phyloP scores from a whole-genome alignment of 257 asterid genomes.

The Avicennia marina region DNA sequence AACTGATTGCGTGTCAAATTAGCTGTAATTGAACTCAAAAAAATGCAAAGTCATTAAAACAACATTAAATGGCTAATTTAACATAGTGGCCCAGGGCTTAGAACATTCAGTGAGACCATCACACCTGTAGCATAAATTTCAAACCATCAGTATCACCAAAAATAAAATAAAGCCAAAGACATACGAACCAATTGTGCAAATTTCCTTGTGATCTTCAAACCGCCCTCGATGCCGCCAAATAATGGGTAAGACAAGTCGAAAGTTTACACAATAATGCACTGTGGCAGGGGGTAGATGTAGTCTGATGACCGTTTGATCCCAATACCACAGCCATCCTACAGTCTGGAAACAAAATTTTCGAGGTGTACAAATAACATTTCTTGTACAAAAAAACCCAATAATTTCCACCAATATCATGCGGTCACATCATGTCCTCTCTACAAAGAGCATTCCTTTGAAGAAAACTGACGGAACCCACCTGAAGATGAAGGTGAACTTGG shows the following conservation, averaged over 20 bases:
- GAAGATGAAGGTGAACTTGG: slow-evolving; percentile 91
- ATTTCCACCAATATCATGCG: slow-evolving; percentile 77
- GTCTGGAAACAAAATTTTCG: slow-evolving; percentile 62
- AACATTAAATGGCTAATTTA: slow-evolving; percentile 19
- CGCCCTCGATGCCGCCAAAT: slow-evolving; percentile 63
- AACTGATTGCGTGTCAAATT: slow-evolving; percentile 17
- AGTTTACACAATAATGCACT: slow-evolving; percentile 67
- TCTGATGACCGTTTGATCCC: slow-evolving; percentile 80
- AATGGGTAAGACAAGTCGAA: slow-evolving; percentile 50
- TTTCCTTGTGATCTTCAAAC: slow-evolving; percentile 54
- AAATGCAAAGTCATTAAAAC: slow-evolving; percentile 18
- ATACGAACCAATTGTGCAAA: slow-evolving; percentile 89
- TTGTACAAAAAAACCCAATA: slow-evolving; percentile 65
- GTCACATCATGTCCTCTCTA: slow-evolving; percentile 98
- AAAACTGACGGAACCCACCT: slow-evolving; percentile 99
- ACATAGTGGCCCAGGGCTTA: slow-evolving; percentile 23
- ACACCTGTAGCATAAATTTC: slow-evolving; percentile 73
- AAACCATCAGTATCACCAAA: slow-evolving; percentile 64
- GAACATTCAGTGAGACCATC: slow-evolving; percentile 35
- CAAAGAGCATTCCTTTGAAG: slow-evolving; percentile 99
- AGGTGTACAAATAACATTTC: slow-evolving; percentile 67
- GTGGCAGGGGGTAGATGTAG: slow-evolving; percentile 83
- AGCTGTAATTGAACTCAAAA: slow-evolving; percentile 13
- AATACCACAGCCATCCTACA: slow-evolving; percentile 95
- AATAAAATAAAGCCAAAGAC: slow-evolving; percentile 65